Evolutionary conservation across 2,329 filamentous ascomycete genomes (phyloP).

Genomic region (Talaromyces sp.): DNA sequence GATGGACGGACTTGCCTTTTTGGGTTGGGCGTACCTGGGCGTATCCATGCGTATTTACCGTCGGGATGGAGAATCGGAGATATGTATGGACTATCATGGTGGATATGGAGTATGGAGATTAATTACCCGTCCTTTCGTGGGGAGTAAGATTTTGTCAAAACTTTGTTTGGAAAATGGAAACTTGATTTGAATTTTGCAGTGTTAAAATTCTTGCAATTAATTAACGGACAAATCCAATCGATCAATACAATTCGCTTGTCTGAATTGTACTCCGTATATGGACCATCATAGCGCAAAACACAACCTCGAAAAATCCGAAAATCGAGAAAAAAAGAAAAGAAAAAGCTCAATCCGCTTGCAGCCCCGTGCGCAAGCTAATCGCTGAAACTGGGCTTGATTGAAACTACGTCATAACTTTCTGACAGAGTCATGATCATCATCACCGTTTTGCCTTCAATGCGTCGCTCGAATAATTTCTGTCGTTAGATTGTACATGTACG

Average conservation of each 20-base stretch:
- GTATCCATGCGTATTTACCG: not conserved
- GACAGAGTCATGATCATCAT: not conserved
- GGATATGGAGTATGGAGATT: not conserved
- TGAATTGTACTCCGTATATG: not conserved
- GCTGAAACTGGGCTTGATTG: not conserved
- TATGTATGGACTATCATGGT: not conserved
- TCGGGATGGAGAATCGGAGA: not conserved
- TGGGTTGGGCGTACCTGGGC: not conserved
- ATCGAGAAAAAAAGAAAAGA: not conserved
- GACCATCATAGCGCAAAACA: not conserved
- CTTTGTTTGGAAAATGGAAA: too few relatives aligned
- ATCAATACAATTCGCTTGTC: not conserved
- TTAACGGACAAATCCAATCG: not conserved
- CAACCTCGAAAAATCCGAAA: not conserved
- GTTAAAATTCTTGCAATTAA: not conserved
- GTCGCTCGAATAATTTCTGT: too few relatives aligned
- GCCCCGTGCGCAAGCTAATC: slow-evolving; percentile 14
- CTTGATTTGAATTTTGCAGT: not conserved
- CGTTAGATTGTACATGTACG: not conserved
- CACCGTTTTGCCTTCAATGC: not conserved
- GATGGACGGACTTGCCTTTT: slow-evolving; percentile 5
- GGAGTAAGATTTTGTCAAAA: too few relatives aligned
- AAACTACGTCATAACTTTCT: not conserved
- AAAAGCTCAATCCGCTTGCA: slow-evolving; percentile 10
- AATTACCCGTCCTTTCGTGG: not conserved